Conservation (phyloP, 768 basidiomycete species). For the Scleroderma citrinum region DNA sequence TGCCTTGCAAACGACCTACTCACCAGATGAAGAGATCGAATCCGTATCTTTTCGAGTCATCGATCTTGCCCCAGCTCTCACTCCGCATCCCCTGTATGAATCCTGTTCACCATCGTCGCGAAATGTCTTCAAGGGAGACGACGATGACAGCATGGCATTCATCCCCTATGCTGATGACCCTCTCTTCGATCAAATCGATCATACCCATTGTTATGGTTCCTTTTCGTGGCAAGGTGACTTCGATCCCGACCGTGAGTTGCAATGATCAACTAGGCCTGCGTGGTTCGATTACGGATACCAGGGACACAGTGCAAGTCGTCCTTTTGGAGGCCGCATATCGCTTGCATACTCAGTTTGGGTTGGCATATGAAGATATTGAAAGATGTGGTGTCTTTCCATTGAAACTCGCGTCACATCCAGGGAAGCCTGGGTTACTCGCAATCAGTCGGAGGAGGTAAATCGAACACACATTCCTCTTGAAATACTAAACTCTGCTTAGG, state of each 20-base stretch:
- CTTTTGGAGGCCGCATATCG: constrained; percentile 41
- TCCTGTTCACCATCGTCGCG: constrained; percentile 45
- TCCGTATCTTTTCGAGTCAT: constrained; percentile 13
- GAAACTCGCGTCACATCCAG: constrained; percentile 23
- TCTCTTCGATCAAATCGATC: constrained; percentile 36
- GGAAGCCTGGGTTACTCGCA: constrained; percentile 24
- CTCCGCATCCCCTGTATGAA: constrained; percentile 44
- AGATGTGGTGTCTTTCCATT: constrained; percentile 41
- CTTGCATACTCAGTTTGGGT: constrained; percentile 31
- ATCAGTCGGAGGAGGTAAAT: constrained; percentile 17
- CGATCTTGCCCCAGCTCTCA: constrained; percentile 7
- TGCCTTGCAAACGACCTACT: constrained; percentile 12
- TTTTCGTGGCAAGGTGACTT: constrained; percentile 47
- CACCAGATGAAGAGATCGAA: constrained; percentile 8
- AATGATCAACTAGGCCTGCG: not conserved
- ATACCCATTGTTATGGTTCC: constrained; percentile 36
- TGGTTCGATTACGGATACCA: constrained; percentile 17
- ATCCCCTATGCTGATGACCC: constrained; percentile 60
- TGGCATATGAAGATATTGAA: constrained; percentile 45
- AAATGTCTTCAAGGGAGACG: constrained; percentile 51
- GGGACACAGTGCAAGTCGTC: constrained; percentile 42
- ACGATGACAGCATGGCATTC: constrained; percentile 51
- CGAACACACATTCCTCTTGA: constrained; percentile 18
- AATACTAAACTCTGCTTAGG: constrained; percentile 16
- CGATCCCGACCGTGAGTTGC: constrained; percentile 38